Percentiles rank a stretch among this genome's conserved stretches.
phyloP scores from a whole-genome alignment of 805 yeast genomes.

The Ogataea haglerorum region DNA sequence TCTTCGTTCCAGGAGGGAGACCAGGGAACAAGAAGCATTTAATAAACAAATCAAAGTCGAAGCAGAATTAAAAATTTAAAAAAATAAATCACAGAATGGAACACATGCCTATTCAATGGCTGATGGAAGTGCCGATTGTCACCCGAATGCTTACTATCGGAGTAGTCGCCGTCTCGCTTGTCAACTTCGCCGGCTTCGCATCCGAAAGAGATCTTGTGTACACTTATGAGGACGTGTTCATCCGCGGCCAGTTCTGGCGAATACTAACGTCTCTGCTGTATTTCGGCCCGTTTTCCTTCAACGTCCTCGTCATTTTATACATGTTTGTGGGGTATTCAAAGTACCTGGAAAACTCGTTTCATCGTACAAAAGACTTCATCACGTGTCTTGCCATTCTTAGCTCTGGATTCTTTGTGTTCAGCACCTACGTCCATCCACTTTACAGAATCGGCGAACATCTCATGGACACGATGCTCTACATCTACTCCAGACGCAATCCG shows the following conservation, averaged over 20 bases:
- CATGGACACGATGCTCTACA: conserved; percentile 37
- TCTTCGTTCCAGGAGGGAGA: conserved; percentile 15
- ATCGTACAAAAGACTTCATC: conserved; percentile 34
- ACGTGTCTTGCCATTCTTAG: conserved; percentile 37
- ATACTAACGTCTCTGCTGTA: conserved; percentile 38
- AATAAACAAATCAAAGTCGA: not conserved
- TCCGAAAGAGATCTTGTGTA: conserved; percentile 33
- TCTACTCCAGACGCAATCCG: conserved; percentile 47
- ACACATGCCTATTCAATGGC: conserved; percentile 38
- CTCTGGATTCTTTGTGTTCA: conserved; percentile 30
- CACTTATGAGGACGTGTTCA: conserved; percentile 37
- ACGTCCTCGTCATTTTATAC: conserved; percentile 33
- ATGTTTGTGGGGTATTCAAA: conserved; percentile 38
- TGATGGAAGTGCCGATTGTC: conserved; percentile 44
- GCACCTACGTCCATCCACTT: conserved; percentile 28
- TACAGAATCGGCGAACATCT: conserved; percentile 39
- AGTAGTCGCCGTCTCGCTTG: conserved; percentile 32
- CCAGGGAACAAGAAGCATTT: conserved; percentile 4
- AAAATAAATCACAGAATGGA: conserved; percentile 24
- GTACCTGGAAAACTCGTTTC: conserved; percentile 36
- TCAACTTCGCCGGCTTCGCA: conserved; percentile 34
- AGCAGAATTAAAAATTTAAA: not conserved
- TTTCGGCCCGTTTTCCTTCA: conserved; percentile 38
- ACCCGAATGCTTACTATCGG: conserved; percentile 38
- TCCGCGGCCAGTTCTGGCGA: conserved; percentile 36